These are phyloP conservation scores for Lathyrus sativus DNA, from an alignment of 306 rosid species.

Conservation along the genomic window DNA sequence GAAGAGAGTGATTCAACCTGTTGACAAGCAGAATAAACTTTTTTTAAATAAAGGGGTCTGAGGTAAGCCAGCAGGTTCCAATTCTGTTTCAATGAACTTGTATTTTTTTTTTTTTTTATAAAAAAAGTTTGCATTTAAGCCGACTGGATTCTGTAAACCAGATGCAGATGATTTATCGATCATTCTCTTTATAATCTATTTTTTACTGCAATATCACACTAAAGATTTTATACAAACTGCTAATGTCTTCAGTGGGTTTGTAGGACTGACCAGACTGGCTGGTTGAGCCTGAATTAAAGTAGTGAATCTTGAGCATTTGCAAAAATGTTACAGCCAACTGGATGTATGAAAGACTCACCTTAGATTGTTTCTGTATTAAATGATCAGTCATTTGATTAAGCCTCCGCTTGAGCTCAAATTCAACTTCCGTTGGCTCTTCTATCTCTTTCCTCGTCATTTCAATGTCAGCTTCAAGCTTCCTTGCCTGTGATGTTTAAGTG, in stretches of 20 bases:
- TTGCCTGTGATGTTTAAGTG: constrained; percentile 55
- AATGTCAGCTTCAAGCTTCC: constrained; percentile 72
- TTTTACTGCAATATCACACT: neutral
- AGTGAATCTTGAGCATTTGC: constrained; percentile 4
- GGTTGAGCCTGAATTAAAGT: constrained; percentile 27
- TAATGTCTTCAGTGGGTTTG: constrained; percentile 5
- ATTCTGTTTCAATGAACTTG: constrained; percentile 9
- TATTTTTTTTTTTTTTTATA: neutral
- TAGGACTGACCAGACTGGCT: constrained; percentile 26
- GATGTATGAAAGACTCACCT: constrained; percentile 56
- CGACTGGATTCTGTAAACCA: constrained; percentile 18
- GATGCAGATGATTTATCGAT: neutral
- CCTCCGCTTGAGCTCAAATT: constrained; percentile 85
- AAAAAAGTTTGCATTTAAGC: neutral
- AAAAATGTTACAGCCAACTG: constrained; percentile 24
- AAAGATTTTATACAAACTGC: constrained; percentile 19
- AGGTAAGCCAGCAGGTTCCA: constrained; percentile 18
- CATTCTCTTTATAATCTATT: neutral
- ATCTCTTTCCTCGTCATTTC: constrained; percentile 81
- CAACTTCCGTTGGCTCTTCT: constrained; percentile 90
- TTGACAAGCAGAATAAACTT: constrained; percentile 40
- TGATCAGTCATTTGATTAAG: constrained; percentile 94
- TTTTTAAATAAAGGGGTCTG: constrained; percentile 19
- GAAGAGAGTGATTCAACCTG: constrained; percentile 98
- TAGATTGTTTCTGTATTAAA: constrained; percentile 92